These are phyloP conservation scores for Wallacemonas sp. DNA, from an alignment of 208 protist genomes.

Conservation along the genomic window DNA sequence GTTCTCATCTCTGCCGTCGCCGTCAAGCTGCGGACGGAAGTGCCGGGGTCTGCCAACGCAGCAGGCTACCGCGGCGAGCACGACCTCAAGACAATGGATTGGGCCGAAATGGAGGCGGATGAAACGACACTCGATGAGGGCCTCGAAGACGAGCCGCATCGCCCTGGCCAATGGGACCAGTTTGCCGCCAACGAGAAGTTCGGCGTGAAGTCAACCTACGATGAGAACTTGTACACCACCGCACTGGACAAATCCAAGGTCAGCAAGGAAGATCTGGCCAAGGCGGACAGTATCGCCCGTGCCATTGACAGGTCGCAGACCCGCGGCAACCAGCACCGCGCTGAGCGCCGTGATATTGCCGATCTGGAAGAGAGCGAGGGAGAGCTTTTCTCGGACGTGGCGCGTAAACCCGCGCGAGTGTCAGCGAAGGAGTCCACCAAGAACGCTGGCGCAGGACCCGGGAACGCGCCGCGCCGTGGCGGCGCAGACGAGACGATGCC, in stretches of 20 bases:
- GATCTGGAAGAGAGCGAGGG: slow-evolving; percentile 70
- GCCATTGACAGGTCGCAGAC: slow-evolving; percentile 73
- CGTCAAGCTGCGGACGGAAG: slow-evolving; percentile 74
- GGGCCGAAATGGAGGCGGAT: slow-evolving; percentile 50
- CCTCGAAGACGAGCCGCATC: slow-evolving; percentile 53
- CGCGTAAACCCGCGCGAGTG: slow-evolving; percentile 26
- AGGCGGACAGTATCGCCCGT: slow-evolving; percentile 68
- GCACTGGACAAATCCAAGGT: slow-evolving; percentile 77
- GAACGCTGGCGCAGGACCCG: neutral
- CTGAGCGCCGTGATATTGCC: slow-evolving; percentile 62
- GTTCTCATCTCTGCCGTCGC: slow-evolving; percentile 69
- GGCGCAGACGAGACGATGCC: neutral
- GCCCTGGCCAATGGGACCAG: slow-evolving; percentile 84
- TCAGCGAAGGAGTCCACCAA: slow-evolving; percentile 18
- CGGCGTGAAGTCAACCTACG: slow-evolving; percentile 83
- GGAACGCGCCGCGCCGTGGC: slow-evolving; percentile 15
- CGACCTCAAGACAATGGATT: slow-evolving; percentile 72
- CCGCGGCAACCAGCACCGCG: slow-evolving; percentile 64
- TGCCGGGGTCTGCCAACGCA: slow-evolving; percentile 49
- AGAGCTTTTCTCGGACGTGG: slow-evolving; percentile 79
- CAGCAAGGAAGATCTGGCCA: slow-evolving; percentile 60
- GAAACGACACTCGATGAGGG: slow-evolving; percentile 37
- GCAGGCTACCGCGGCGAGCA: slow-evolving; percentile 51
- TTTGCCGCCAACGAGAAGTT: slow-evolving; percentile 86
- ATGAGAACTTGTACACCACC: slow-evolving; percentile 90